These are phyloP conservation scores for Nannochloris sp. DNA, from an alignment of 139 green algal species.

Conservation along the genomic window DNA sequence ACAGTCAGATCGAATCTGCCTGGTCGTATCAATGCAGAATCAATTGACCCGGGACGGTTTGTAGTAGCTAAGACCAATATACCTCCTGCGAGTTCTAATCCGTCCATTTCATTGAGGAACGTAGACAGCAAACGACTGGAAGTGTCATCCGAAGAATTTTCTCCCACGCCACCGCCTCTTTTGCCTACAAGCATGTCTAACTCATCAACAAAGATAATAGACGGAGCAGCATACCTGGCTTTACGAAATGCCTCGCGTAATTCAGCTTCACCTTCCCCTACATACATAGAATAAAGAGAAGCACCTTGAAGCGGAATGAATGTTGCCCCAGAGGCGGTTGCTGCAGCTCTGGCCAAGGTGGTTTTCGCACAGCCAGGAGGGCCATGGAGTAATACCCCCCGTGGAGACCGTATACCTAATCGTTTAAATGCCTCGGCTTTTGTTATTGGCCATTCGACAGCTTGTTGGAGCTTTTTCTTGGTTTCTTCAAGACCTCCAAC, in stretches of 20 bases:
- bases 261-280: slow-evolving; percentile 76
- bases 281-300: slow-evolving; percentile 74
- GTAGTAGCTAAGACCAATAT: slow-evolving; percentile 77
- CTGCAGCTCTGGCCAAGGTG: slow-evolving; percentile 67
- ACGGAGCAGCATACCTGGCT: slow-evolving; percentile 57
- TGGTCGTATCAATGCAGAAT: slow-evolving; percentile 71
- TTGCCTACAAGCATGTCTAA: slow-evolving; percentile 65
- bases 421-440: slow-evolving; percentile 58
- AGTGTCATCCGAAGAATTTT: neutral
- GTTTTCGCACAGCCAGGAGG: slow-evolving; percentile 87
- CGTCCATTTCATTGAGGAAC: slow-evolving; percentile 82
- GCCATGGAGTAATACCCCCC: slow-evolving; percentile 80
- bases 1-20: slow-evolving; percentile 76
- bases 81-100: slow-evolving; percentile 58
- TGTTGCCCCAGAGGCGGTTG: slow-evolving; percentile 51
- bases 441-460: slow-evolving; percentile 74
- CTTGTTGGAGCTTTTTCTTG: slow-evolving; percentile 69
- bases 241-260: slow-evolving; percentile 63
- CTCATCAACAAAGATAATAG: slow-evolving; percentile 87
- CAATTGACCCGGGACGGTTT: slow-evolving; percentile 66
- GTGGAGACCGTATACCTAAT: slow-evolving; percentile 56
- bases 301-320: slow-evolving; percentile 62
- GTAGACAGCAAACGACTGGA: slow-evolving; percentile 56
- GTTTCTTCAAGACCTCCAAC: slow-evolving; percentile 68
- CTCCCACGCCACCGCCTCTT: neutral